These are phyloP conservation scores for Helotiales sp. DNA, from an alignment of 2,329 filamentous ascomycete genomes.

Conservation along the genomic window DNA sequence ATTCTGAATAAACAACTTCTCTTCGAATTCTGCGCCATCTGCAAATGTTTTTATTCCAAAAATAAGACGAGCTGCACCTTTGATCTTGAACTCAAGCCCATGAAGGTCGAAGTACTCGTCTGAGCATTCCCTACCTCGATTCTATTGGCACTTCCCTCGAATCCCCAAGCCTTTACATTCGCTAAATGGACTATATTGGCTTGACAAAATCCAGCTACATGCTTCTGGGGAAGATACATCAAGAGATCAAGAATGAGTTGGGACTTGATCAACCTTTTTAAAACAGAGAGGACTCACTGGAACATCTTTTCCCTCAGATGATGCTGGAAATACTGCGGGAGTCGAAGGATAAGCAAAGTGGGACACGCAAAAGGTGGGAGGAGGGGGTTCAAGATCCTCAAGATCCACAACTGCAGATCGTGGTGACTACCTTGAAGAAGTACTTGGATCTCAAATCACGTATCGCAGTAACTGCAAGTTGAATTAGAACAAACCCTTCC, in stretches of 20 bases:
- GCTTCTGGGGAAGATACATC: background rate
- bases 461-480: background rate
- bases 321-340: background rate
- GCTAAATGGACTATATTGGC: background rate
- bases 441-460: background rate
- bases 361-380: background rate
- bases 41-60: too few relatives aligned
- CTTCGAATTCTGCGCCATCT: too few relatives aligned
- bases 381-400: background rate
- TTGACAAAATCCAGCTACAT: background rate
- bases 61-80: too few relatives aligned
- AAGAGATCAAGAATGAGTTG: background rate
- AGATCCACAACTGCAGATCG: background rate
- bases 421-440: background rate
- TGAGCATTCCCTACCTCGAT: too few relatives aligned
- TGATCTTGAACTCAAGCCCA: too few relatives aligned
- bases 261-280: background rate
- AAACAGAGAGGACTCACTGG: background rate
- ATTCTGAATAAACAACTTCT: too few relatives aligned
- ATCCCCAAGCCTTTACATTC: too few relatives aligned
- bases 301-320: background rate
- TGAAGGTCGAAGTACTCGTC: too few relatives aligned
- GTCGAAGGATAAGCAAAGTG: background rate
- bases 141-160: too few relatives aligned
- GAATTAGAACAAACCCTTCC: background rate